These are phyloP conservation scores for Endothia cerciana DNA, from an alignment of 2,329 filamentous ascomycete genomes.

Conservation along the genomic window DNA sequence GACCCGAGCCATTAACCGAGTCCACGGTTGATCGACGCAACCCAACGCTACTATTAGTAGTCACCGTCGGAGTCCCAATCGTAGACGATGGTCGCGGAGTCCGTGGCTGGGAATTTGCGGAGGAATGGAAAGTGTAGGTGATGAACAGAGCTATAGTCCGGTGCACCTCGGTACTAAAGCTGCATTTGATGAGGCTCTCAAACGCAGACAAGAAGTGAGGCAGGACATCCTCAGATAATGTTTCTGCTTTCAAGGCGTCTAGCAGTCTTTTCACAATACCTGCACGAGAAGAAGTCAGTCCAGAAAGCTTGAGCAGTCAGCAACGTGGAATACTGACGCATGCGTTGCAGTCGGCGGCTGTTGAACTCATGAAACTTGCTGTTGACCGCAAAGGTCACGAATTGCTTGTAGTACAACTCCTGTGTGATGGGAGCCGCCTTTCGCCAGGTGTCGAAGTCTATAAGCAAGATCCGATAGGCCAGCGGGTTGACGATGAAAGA, in stretches of 20 bases:
- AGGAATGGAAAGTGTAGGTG: slow-evolving; percentile 81
- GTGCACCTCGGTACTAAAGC: slow-evolving; percentile 81
- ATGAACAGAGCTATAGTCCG: slow-evolving; percentile 89
- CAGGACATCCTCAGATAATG: slow-evolving; percentile 72
- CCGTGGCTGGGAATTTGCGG: slow-evolving; percentile 51
- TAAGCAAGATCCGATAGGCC: slow-evolving; percentile 87
- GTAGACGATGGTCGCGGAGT: slow-evolving; percentile 52
- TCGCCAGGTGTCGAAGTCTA: slow-evolving; percentile 94
- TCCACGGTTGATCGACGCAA: slow-evolving; percentile 42
- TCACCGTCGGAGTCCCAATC: slow-evolving; percentile 34
- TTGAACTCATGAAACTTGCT: slow-evolving; percentile 96
- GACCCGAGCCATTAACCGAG: slow-evolving; percentile 31
- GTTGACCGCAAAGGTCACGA: slow-evolving; percentile 82
- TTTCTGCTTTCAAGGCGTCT: slow-evolving; percentile 86
- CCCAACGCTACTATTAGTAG: slow-evolving; percentile 43
- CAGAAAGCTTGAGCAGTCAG: slow-evolving; percentile 8
- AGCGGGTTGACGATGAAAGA: slow-evolving; percentile 96
- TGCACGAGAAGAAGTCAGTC: slow-evolving; percentile 41
- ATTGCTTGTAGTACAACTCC: slow-evolving; percentile 90
- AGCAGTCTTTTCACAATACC: slow-evolving; percentile 88
- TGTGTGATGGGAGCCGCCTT: slow-evolving; percentile 77
- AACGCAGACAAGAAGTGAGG: slow-evolving; percentile 79
- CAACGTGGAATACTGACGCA: slow-evolving; percentile 66
- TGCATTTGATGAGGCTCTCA: slow-evolving; percentile 76
- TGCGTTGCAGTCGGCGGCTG: slow-evolving; percentile 79